Base-by-base conservation (phyloP, 2,329 filamentous ascomycete species). In the Didymella lethalis region DNA sequence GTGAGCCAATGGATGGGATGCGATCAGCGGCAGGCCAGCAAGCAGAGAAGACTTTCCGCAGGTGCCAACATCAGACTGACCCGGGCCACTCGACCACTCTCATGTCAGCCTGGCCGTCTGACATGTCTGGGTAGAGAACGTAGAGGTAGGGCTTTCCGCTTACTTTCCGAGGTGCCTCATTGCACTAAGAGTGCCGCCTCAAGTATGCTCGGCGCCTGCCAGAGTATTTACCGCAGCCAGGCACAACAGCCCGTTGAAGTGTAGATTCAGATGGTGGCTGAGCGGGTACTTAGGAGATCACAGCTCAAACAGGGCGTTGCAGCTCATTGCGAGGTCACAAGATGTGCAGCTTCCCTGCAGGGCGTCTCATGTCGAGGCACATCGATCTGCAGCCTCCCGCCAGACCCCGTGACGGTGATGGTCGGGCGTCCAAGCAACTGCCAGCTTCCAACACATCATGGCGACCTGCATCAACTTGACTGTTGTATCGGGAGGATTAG, bases 351-450 rank as follows among this genome's bases (percentile, higher is more conserved):
- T 64, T 59, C 58, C 49, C 69, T 72, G 68, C 72, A 73, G 68
- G 59, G 65, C 68, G 64, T 69, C 66, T 66, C 66, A 57, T 69
- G 59, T 71, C 57, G 68, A 69, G 67, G 54, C 62, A 70, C 71
- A 70, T 65, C 53, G 61, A 52, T 54, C 64, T 76, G 75, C 75
- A 75, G 74, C 73, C 73, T 76, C 73, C 74, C 74, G 74, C 62
- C 46, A 59, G 48, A 66, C 61, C 67, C 69, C 72, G 68, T 74
- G 71, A 75, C 66, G 62, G 61, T 61, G 47, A 70, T 65, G 63
- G 55, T 60, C 62, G 64, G 61, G 64, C 65, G 59, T 67, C 68
- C 69, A 72, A 74, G 64, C 61, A 73, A 47, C 48, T 65, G 55
- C 54, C 59, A 70, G 62, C 54, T 59, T 61, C 65, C 61, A 56